Conservation (phyloP, 139 green algal species). For the Chlorella sp. region DNA sequence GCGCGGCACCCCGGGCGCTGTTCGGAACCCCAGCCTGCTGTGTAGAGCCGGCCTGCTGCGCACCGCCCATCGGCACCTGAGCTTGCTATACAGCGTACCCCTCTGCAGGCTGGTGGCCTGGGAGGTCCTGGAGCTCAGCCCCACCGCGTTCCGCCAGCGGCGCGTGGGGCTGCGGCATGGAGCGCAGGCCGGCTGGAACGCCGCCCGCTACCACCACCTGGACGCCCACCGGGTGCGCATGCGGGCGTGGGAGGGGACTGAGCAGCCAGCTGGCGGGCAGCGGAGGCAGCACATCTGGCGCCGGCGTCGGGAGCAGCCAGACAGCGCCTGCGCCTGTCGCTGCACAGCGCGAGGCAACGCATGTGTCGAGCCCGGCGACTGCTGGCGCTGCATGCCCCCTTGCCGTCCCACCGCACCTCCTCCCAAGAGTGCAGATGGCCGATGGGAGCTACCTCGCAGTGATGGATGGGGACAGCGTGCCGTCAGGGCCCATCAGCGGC, state of each 20-base stretch:
- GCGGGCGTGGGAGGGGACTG: too few species aligned
- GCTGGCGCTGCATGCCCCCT: neutral
- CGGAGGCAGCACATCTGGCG: neutral
- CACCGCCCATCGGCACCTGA: neutral
- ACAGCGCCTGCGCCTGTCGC: neutral
- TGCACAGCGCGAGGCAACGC: neutral
- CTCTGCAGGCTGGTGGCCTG: constrained; percentile 33
- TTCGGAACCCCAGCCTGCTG: too few species aligned
- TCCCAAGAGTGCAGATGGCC: constrained; percentile 13
- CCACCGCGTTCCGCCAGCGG: constrained; percentile 28
- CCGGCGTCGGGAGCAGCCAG: neutral
- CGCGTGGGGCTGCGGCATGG: constrained; percentile 15
- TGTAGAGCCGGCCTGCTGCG: neutral
- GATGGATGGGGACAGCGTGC: constrained; percentile 45
- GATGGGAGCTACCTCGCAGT: constrained; percentile 40
- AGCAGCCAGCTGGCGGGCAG: neutral
- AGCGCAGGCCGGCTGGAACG: constrained; percentile 30
- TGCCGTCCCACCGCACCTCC: neutral
- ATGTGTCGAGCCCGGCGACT: neutral
- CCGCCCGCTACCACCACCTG: constrained; percentile 43
- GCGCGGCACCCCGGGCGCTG: too few species aligned
- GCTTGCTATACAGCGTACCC: neutral
- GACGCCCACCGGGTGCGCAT: constrained; percentile 35
- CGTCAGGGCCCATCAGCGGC: neutral
- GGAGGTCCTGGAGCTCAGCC: constrained; percentile 27